A percentile compares a stretch with the other conserved stretches of the same genome.
These are phyloP conservation scores for Miscanthus lutarioriparius DNA, from an alignment of 176 grass and related monocot genomes.

Conservation along the genomic window DNA sequence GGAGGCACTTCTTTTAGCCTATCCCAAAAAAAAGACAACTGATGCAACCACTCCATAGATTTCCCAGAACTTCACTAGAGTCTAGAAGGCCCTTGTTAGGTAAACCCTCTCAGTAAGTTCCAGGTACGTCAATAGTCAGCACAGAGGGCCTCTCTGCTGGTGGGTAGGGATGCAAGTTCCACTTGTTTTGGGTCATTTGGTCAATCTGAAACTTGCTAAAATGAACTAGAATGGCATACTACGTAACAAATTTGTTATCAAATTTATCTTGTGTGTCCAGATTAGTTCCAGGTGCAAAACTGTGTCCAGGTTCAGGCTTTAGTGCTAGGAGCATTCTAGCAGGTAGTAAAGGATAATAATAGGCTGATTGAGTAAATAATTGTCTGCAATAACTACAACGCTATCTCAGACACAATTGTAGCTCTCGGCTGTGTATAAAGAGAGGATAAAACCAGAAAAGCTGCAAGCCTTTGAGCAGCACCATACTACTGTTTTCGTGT, in stretches of 20 bases:
- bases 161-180: not conserved
- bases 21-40: not conserved
- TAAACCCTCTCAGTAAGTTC: not conserved
- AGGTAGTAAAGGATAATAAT: not conserved
- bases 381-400: not conserved
- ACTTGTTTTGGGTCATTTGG: not conserved
- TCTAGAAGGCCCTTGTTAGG: not conserved
- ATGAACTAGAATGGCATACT: not conserved
- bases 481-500: not conserved
- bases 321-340: not conserved
- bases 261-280: not conserved
- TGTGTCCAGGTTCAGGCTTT: not conserved
- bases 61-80: not conserved
- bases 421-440: not conserved
- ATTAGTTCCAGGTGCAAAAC: not conserved
- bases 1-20: not conserved
- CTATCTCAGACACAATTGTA: not conserved
- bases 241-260: not conserved
- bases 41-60: not conserved
- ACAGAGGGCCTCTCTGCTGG: not conserved
- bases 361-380: not conserved
- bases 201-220: not conserved
- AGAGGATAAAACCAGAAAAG: not conserved
- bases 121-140: not conserved
- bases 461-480: not conserved